phyloP scores from a whole-genome alignment of 164 flowering plant species.

The Chimonanthus salicifolius region DNA sequence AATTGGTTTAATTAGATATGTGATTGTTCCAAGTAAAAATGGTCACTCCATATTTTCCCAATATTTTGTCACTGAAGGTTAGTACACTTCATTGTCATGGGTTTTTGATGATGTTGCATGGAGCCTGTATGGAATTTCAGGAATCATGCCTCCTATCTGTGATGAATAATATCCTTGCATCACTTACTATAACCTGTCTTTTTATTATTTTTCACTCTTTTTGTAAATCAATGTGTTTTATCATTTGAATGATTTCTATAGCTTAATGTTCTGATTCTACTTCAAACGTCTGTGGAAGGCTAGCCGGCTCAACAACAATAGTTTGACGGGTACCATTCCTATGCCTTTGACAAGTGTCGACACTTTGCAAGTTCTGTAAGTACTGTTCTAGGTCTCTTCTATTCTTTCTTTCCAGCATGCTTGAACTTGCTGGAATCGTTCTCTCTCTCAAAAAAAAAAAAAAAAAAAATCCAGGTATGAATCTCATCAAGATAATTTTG shows the following conservation, averaged over 20 bases:
- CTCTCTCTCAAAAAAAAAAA: too few relatives aligned
- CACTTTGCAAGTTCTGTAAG: slow-evolving; percentile 63
- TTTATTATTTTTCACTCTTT: background rate
- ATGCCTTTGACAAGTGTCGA: slow-evolving; percentile 41
- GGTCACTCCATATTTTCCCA: background rate
- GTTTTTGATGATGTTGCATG: background rate
- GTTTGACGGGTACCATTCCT: slow-evolving; percentile 48
- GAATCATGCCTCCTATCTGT: background rate
- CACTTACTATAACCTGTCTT: background rate
- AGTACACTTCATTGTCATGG: background rate
- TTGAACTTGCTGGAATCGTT: background rate
- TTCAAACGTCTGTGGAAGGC: slow-evolving; percentile 32
- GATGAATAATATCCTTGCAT: background rate
- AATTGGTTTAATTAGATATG: too few relatives aligned
- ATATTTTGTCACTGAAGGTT: background rate
- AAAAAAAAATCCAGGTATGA: too few relatives aligned
- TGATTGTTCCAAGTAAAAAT: too few relatives aligned
- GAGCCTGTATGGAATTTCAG: background rate
- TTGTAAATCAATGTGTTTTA: too few relatives aligned
- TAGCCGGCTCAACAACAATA: slow-evolving; percentile 77
- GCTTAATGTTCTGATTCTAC: slow-evolving; percentile 13
- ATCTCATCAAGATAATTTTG: background rate
- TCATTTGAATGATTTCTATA: slow-evolving; percentile 4
- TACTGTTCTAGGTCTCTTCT: slow-evolving; percentile 4
- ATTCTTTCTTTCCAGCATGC: slow-evolving; percentile 5